A percentile compares a stretch with the other conserved stretches of the same genome.
Evolutionary conservation across 140 eudicot species (phyloP).

Genomic region (Flaveria floridana): DNA sequence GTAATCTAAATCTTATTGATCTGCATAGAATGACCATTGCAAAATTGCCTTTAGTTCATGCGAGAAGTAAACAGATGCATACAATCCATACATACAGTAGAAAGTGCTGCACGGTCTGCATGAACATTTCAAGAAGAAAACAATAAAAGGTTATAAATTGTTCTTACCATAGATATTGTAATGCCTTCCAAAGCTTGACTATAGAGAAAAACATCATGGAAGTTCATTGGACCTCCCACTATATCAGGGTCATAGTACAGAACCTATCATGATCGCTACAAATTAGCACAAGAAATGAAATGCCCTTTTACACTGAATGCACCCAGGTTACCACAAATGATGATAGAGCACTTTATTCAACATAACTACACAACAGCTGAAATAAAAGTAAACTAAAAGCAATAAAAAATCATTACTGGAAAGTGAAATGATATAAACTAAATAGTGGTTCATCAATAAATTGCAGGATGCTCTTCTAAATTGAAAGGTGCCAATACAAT

Average conservation of each 20-base stretch:
- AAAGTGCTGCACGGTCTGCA: not conserved
- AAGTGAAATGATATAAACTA: not conserved
- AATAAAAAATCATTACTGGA: too few species aligned
- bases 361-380: not conserved
- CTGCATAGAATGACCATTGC: not conserved
- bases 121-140: not conserved
- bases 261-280: conserved; percentile 48
- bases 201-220: conserved; percentile 86
- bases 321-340: not conserved
- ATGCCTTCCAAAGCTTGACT: conserved; percentile 99
- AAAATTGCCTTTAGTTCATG: not conserved
- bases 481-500: not conserved
- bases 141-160: not conserved
- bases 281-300: conserved; percentile 21
- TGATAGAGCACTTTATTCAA: not conserved
- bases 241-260: conserved; percentile 75
- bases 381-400: not conserved
- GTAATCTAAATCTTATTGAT: not conserved
- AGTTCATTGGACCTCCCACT: conserved; percentile 87
- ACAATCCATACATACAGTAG: conserved; percentile 1
- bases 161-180: conserved; percentile 73
- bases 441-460: not conserved
- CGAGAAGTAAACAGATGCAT: conserved; percentile 18
- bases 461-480: not conserved
- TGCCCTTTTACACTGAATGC: not conserved